Evolutionary conservation across 176 grass and related monocot species (phyloP), one percentile per base, ranked within the genome.

Genomic region (Miscanthus lutarioriparius): DNA sequence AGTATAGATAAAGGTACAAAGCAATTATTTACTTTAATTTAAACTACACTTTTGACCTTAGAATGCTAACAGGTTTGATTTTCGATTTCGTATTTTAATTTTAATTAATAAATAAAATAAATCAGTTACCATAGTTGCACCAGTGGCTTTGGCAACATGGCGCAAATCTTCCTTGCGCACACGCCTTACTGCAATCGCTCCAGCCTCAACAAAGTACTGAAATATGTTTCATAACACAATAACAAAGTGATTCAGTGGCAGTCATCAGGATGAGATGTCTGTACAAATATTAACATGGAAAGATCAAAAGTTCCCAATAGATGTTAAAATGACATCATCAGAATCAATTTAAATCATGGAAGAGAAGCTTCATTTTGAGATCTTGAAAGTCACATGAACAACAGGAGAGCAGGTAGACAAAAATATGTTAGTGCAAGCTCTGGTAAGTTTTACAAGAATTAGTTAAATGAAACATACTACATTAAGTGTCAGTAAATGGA

Each of bases 131-230:
- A 88, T 83, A 82, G 88, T 94, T 63, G 95, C 95, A 67, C 95
- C 95, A 76, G 88, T 92, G 38, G 95, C 92, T 54, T 97, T 97
- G 71, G 95, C 95, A 81, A 94, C 92, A 89, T 97, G 92, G n/a
- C 95, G 88, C 77, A 97, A 85, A 76, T 94, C 95, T 59, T 97
- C 90, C 66, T 97, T 97, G 43, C 92, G 90, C 35, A 97, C 92
- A 91, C 90, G 95, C 74, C 92, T 97, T 35, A 97, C 95, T 25
- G 95, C 95, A 70, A 97, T 91, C 15, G 88, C 95, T 64, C 92
- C 92, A 92, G 90, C 90, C 87, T 94, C 92, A 35, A 94, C 95
- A 73, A 97, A 97, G 70, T 97, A 97, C 92, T 97, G 85, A 51
- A 88, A 92, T 77, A 43, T 12, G 39, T 83, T 72, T 10, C 25